phyloP scores from a whole-genome alignment of 257 asterid genomes.

The Hygrophila difformis region DNA sequence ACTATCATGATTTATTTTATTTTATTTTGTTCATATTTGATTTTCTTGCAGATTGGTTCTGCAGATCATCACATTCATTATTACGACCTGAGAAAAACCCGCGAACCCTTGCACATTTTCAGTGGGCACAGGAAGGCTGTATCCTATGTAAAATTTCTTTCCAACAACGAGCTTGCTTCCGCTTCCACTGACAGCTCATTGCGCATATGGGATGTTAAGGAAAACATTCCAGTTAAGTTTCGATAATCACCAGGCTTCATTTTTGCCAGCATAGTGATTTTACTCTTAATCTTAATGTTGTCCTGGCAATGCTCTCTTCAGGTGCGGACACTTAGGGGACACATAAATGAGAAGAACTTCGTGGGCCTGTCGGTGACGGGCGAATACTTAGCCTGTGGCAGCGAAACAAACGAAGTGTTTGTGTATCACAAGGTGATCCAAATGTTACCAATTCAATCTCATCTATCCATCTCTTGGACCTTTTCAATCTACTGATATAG shows the following conservation, averaged over 20 bases:
- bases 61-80: conserved; percentile 82
- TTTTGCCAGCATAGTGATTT: no score
- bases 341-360: conserved; percentile 65
- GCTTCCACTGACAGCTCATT: conserved; percentile 86
- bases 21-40: no score
- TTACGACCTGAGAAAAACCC: conserved; percentile 65
- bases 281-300: background rate
- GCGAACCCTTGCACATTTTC: conserved; percentile 57
- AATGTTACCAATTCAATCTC: background rate
- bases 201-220: conserved; percentile 82
- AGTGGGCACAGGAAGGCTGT: conserved; percentile 81
- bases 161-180: conserved; percentile 70
- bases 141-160: conserved; percentile 72
- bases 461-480: background rate
- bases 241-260: no score
- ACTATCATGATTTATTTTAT: no score
- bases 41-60: conserved; percentile 62
- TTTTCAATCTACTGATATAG: background rate
- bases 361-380: conserved; percentile 66
- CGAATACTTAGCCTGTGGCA: conserved; percentile 79
- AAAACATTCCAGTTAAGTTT: conserved; percentile 58
- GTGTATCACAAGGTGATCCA: conserved; percentile 65
- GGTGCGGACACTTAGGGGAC: conserved; percentile 71
- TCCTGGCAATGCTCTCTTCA: conserved; percentile 18
- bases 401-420: conserved; percentile 77